Evolutionary conservation across 352 stramenopile species (phyloP).

Genomic region (Globisporangium lucens): DNA sequence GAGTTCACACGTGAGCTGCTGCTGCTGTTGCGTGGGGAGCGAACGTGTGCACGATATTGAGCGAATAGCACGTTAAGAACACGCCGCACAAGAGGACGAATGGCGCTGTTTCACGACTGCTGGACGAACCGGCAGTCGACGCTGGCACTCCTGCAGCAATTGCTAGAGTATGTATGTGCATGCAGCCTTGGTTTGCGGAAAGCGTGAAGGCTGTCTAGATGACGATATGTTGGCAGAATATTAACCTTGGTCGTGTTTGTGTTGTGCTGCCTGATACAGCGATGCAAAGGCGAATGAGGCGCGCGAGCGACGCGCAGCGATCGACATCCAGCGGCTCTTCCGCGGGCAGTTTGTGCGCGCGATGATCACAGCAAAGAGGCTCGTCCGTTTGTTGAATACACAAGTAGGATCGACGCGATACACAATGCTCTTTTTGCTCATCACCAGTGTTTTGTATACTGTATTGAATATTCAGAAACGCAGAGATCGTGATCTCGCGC

Average conservation of each 20-base stretch:
- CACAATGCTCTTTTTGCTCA: too few relatives aligned
- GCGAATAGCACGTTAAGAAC: background rate
- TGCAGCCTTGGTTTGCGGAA: background rate
- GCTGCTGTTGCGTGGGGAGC: background rate
- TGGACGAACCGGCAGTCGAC: constrained; percentile 45
- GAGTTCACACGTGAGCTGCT: background rate
- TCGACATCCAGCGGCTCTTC: constrained; percentile 64
- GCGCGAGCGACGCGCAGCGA: constrained; percentile 34
- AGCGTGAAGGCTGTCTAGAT: background rate
- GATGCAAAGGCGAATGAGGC: constrained; percentile 44
- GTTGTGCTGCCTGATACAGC: constrained; percentile 19
- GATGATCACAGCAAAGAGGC: constrained; percentile 34
- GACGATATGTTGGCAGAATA: background rate
- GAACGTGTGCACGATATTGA: background rate
- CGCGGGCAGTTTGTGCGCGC: constrained; percentile 51
- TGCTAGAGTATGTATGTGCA: constrained; percentile 36
- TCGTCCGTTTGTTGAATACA: constrained; percentile 18
- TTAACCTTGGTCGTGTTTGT: background rate
- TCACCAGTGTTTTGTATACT: background rate
- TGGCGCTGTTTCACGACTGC: constrained; percentile 69
- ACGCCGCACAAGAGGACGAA: constrained; percentile 8
- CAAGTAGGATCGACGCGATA: too few relatives aligned
- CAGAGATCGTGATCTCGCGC: constrained; percentile 48
- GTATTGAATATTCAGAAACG: constrained; percentile 26
- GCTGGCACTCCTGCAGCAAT: constrained; percentile 42